Conservation (phyloP, 352 stramenopile genomes). For the Saprolegnia diclina region DNA sequence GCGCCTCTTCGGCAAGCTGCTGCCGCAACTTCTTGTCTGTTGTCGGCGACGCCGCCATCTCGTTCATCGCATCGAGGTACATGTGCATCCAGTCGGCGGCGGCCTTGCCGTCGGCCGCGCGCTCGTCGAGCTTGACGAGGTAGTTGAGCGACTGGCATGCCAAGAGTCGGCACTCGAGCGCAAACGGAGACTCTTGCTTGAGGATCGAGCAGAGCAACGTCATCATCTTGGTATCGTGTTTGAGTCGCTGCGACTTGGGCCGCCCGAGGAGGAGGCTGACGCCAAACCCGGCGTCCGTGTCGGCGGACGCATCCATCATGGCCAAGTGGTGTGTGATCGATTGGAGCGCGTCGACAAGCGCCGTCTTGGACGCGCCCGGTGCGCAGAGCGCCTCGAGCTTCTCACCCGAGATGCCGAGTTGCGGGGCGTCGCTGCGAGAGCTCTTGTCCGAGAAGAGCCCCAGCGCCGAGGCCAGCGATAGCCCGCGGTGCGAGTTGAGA, state of each 20-base stretch:
- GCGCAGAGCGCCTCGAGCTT: conserved; percentile 42
- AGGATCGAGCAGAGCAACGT: conserved; percentile 51
- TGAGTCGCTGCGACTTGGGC: conserved; percentile 30
- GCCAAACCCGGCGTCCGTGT: conserved; percentile 57
- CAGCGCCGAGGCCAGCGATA: background rate
- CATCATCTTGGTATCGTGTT: conserved; percentile 52
- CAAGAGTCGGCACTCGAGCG: conserved; percentile 46
- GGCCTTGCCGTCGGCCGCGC: conserved; percentile 46
- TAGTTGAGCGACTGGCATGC: conserved; percentile 82
- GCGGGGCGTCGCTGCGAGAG: background rate
- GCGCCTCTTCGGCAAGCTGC: conserved; percentile 72
- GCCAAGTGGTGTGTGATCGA: conserved; percentile 74
- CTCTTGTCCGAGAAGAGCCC: conserved; percentile 10
- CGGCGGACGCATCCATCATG: conserved; percentile 78
- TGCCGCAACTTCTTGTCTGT: background rate
- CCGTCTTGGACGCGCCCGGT: conserved; percentile 29
- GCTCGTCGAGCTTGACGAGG: conserved; percentile 73
- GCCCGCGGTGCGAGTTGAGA: conserved; percentile 4
- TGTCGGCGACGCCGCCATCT: background rate
- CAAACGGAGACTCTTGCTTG: conserved; percentile 35
- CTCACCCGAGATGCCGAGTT: conserved; percentile 21
- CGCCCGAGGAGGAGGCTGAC: conserved; percentile 48
- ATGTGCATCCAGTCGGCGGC: conserved; percentile 44
- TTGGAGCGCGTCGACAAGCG: conserved; percentile 62
- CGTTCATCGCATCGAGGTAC: conserved; percentile 38